Evolutionary conservation across 768 basidiomycete genomes (phyloP).

Genomic region (Clathrus columnatus): DNA sequence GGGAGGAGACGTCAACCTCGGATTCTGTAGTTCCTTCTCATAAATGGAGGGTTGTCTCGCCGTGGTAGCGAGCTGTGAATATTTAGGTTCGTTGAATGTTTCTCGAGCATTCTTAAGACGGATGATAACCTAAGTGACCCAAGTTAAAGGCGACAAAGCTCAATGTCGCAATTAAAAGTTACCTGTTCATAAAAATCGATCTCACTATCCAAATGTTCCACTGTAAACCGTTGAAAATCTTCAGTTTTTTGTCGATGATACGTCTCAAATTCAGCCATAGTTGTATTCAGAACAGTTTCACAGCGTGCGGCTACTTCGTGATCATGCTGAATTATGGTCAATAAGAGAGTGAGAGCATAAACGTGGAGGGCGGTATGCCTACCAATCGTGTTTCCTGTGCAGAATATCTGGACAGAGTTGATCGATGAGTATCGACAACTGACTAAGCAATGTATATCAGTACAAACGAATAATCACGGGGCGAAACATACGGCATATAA

Average conservation of each 20-base stretch:
- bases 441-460: slow-evolving; percentile 32
- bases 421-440: slow-evolving; percentile 65
- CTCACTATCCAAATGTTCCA: slow-evolving; percentile 70
- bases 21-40: slow-evolving; percentile 61
- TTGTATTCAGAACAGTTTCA: slow-evolving; percentile 82
- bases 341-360: slow-evolving; percentile 6
- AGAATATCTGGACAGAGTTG: slow-evolving; percentile 57
- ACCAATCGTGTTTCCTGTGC: slow-evolving; percentile 34
- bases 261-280: slow-evolving; percentile 81
- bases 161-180: slow-evolving; percentile 1
- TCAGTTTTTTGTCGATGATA: slow-evolving; percentile 69
- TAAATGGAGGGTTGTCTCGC: slow-evolving; percentile 64
- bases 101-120: slow-evolving; percentile 51
- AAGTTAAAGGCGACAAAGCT: too few species aligned
- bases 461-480: not conserved
- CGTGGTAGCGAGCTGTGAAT: slow-evolving; percentile 36
- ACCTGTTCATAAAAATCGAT: slow-evolving; percentile 71
- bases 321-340: slow-evolving; percentile 44
- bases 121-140: slow-evolving; percentile 38
- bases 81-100: slow-evolving; percentile 41
- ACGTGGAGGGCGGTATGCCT: slow-evolving; percentile 12
- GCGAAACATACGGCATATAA: slow-evolving; percentile 49
- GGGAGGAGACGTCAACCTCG: slow-evolving; percentile 33
- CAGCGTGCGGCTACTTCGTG: slow-evolving; percentile 65
- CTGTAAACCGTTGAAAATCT: slow-evolving; percentile 51